Percentiles rank a stretch among this genome's conserved stretches.
These are phyloP conservation scores for Dendrobium huoshanense DNA, from an alignment of 106 monocot species.

Conservation along the genomic window DNA sequence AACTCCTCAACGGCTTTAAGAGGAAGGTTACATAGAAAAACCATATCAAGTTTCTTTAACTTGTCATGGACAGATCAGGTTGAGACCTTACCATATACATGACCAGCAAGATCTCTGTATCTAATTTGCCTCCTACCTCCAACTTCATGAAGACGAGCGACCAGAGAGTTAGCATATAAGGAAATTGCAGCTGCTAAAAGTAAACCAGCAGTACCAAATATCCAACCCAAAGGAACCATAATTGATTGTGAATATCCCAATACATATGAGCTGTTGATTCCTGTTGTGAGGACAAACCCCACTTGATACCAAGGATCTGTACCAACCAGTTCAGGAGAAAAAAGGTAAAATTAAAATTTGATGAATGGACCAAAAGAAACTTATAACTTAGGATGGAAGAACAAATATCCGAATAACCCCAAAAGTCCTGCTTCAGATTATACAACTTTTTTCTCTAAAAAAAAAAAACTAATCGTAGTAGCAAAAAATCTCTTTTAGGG, in stretches of 20 bases:
- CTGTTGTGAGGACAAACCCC: conserved; percentile 80
- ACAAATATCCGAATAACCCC: too few relatives aligned
- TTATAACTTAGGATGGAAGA: conserved; percentile 77
- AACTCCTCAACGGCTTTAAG: neutral
- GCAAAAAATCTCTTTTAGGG: conserved; percentile 25
- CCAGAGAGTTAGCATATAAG: conserved; percentile 75
- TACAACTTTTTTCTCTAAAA: conserved; percentile 24
- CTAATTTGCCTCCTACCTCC: conserved; percentile 88
- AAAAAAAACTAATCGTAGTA: conserved; percentile 44
- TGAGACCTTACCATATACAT: conserved; percentile 62
- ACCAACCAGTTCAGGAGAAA: neutral
- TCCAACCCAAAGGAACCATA: conserved; percentile 93
- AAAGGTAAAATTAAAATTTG: neutral
- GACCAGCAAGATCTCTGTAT: conserved; percentile 97
- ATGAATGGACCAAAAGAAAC: conserved; percentile 40
- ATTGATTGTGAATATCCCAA: conserved; percentile 87
- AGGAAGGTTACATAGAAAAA: neutral
- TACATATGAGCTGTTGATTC: conserved; percentile 88
- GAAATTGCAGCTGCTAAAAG: conserved; percentile 86
- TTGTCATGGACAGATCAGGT: neutral
- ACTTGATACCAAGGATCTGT: conserved; percentile 98
- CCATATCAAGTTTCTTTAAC: neutral
- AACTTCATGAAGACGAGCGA: conserved; percentile 83
- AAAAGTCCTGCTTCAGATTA: too few relatives aligned
- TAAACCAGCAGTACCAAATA: conserved; percentile 60